A percentile compares a stretch with the other conserved stretches of the same genome.
Evolutionary conservation across 768 basidiomycete species (phyloP).

Genomic region (Punctularia strigosozonata): DNA sequence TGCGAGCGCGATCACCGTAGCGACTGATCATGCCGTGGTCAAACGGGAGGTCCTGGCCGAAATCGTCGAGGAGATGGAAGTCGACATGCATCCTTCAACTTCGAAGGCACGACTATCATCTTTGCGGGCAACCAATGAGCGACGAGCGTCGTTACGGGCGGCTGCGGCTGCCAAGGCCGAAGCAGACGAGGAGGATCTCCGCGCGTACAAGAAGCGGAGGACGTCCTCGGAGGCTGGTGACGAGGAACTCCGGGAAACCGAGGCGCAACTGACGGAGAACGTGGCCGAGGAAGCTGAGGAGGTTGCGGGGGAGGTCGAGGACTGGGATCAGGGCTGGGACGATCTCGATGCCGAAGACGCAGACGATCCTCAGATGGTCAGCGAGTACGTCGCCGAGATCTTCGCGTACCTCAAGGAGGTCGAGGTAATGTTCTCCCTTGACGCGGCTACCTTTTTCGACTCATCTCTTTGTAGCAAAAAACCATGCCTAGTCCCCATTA

Average conservation of each 20-base stretch:
- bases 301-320: slow-evolving; percentile 48
- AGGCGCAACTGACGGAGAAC: slow-evolving; percentile 21
- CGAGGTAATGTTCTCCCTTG: slow-evolving; percentile 43
- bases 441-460: slow-evolving; percentile 7
- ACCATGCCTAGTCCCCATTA: slow-evolving; percentile 81
- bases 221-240: slow-evolving; percentile 55
- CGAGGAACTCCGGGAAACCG: slow-evolving; percentile 20
- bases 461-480: slow-evolving; percentile 31
- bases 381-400: slow-evolving; percentile 91
- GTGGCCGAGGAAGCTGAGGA: slow-evolving; percentile 48
- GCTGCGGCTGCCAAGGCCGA: slow-evolving; percentile 14
- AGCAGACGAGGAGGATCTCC: slow-evolving; percentile 43
- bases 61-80: not conserved
- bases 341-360: slow-evolving; percentile 87
- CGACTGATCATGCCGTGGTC: not conserved
- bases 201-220: slow-evolving; percentile 62
- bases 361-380: slow-evolving; percentile 94
- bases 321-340: slow-evolving; percentile 81
- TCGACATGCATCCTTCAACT: slow-evolving; percentile 8
- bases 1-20: slow-evolving; percentile 9
- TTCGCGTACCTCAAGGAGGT: slow-evolving; percentile 81
- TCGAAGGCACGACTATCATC: slow-evolving; percentile 5
- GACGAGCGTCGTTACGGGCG: slow-evolving; percentile 6
- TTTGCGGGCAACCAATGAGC: slow-evolving; percentile 7
- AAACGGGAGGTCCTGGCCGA: not conserved